Evolutionary conservation across 805 yeast genomes (phyloP), one percentile per base, ranked within the genome.

Genomic region (Clavispora asparagi): DNA sequence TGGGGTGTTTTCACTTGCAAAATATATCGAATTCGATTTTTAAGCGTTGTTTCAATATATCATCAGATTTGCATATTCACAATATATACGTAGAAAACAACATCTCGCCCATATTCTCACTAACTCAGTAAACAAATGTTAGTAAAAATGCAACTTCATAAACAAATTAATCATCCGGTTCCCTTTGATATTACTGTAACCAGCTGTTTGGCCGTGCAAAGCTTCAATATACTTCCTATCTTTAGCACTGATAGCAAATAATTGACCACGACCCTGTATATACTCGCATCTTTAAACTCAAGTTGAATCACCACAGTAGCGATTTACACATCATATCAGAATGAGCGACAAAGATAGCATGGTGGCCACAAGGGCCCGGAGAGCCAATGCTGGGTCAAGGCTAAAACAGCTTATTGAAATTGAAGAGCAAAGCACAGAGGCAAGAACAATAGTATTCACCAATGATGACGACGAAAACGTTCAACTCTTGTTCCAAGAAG

Each of bases 311-410:
- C 14, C 14, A 30, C 14, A 30, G 9, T 12, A 12, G 19, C 19
- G 8, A 6, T 14, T 14, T 6, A 7, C 12, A 16, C 13, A 7
- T 11, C 13, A 16, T 11, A 17, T 33, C 13, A 33, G 3, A 38
- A 31, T 38, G 35, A 49, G 47, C 48, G 56, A 50, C 41, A 41
- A 48, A 9, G 85, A 82, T 40, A 75, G 79, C 56, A 73, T 89
- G 46, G 85, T 85, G 55, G 81, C 86, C 17, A 84, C 95, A 3
- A 77, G 97, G 50, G 69, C 80, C 49, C 74, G 88, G 52, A 79
- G 99, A 45, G 65, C 89, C 39, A 94, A 92, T 67, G 99, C 99
- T 1, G 99, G 99, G 13, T 85, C 87, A 43, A 74, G 94, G 45
- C 71, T 94, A 61, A 79, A 80, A 57, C 81, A 81, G 46, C 74